Base-by-base conservation (phyloP, 164 flowering plant genomes). In the Tetrastigma voinierianum region DNA sequence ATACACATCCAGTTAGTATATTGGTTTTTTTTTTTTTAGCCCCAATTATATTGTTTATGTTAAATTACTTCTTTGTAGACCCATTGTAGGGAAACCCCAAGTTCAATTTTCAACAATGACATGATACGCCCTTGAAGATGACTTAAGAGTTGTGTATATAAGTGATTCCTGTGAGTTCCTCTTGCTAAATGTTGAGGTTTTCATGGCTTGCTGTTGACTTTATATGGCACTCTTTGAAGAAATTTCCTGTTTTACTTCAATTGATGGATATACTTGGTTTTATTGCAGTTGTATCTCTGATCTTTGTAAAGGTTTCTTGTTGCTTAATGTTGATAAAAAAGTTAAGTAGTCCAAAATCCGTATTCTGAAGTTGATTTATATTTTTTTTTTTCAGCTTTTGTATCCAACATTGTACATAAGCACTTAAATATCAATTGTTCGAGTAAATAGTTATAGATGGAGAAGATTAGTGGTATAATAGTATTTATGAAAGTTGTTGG, bases 201-300 rank as follows among this genome's bases (percentile, higher is more conserved):
- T 25, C 46, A 24, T 65, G 20, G 4, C 18, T 18, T 49, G 9
- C 6, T 12, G 11, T 45, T 44, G 48, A 21, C 46, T n/a, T 44
- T 40, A 25, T 9, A 14, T 59, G 8, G 40, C 4, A 40, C 17
- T 23, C 14, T 48, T 46, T 64, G 5, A 7, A 32, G 8, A 4
- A 32, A 32, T 32, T 32, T 7, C 6, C 6, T 32, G 0, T 32
- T 32, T 32, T 32, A 32, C 40, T 32, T 32, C 40, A 32, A 32
- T 44, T 46, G 2, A 11, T 1, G 9, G 20, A 24, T 51, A 62
- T 23, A 72, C 16, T 8, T 47, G 56, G 57, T 52, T 61, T 64
- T n/a, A 70, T 58, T 87, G 86, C 90, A 94, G 98, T 66, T 94
- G 98, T 91, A 94, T 74, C 84, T 94, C 46, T 94, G 98, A 66